A percentile compares a stretch with the other conserved stretches of the same genome.
These are phyloP conservation scores for Penicillium sp. DNA, from an alignment of 2,329 filamentous ascomycete genomes.

Conservation along the genomic window DNA sequence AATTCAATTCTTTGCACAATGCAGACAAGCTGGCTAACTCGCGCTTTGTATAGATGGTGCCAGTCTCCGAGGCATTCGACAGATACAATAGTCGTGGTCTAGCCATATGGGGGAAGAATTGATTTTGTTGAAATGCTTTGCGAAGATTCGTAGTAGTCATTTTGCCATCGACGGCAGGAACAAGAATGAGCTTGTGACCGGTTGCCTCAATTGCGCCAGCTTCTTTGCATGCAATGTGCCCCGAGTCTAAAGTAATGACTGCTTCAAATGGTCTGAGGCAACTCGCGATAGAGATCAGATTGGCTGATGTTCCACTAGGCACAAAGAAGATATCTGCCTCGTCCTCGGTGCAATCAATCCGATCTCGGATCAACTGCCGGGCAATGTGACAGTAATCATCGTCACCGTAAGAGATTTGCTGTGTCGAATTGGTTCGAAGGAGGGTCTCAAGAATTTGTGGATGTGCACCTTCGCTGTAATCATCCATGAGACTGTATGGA, in stretches of 20 bases:
- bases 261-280: conserved; percentile 49
- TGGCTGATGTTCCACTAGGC: conserved; percentile 49
- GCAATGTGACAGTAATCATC: conserved; percentile 44
- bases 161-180: conserved; percentile 44
- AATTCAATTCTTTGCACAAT: conserved; percentile 39
- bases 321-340: conserved; percentile 48
- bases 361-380: conserved; percentile 38
- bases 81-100: conserved; percentile 50
- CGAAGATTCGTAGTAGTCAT: conserved; percentile 43
- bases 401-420: conserved; percentile 46
- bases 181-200: conserved; percentile 50
- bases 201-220: conserved; percentile 49
- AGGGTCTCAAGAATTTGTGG: conserved; percentile 47
- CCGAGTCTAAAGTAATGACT: conserved; percentile 47
- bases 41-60: conserved; percentile 44
- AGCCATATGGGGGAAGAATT: conserved; percentile 50
- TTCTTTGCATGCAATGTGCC: conserved; percentile 48
- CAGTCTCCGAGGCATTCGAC: conserved; percentile 49
- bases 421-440: conserved; percentile 41
- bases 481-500: conserved; percentile 47
- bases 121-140: conserved; percentile 44
- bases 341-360: conserved; percentile 29
- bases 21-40: conserved; percentile 43
- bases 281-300: conserved; percentile 49
- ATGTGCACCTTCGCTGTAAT: conserved; percentile 51